Conservation (phyloP, 2,329 filamentous ascomycete genomes). For the Tolypocladium nubicola region DNA sequence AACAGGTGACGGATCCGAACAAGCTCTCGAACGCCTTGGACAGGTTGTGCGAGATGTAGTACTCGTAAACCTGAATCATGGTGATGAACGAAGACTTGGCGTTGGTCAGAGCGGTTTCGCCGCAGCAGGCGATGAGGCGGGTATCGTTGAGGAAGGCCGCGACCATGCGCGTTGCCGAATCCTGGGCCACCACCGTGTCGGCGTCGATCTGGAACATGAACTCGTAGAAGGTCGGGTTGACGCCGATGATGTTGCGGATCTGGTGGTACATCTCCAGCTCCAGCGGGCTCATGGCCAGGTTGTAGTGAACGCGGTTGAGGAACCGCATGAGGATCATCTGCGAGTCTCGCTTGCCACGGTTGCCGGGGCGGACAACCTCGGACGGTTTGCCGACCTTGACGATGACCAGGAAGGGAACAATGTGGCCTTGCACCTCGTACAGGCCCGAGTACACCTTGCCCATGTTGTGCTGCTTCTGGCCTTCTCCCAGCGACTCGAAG, state of each 20-base stretch:
- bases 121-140: constrained; percentile 84
- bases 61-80: constrained; percentile 99
- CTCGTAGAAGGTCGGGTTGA: constrained; percentile 97
- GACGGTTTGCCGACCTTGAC: constrained; percentile 98
- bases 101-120: constrained; percentile 88
- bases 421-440: constrained; percentile 96
- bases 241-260: constrained; percentile 95
- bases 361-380: constrained; percentile 87
- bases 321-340: constrained; percentile 99
- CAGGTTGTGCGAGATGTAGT: constrained; percentile 97
- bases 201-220: constrained; percentile 95
- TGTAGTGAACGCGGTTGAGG: constrained; percentile 98
- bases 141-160: constrained; percentile 86
- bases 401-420: constrained; percentile 92
- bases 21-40: constrained; percentile 95
- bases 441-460: constrained; percentile 96
- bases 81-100: constrained; percentile 89
- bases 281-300: constrained; percentile 87
- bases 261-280: constrained; percentile 99
- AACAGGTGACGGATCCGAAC: constrained; percentile 93
- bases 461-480: constrained; percentile 98
- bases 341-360: constrained; percentile 98
- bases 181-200: constrained; percentile 84
- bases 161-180: constrained; percentile 87
- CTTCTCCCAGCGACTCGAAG: constrained; percentile 93